Conservation (phyloP, 768 basidiomycete genomes). For the Podaxis sp. region DNA sequence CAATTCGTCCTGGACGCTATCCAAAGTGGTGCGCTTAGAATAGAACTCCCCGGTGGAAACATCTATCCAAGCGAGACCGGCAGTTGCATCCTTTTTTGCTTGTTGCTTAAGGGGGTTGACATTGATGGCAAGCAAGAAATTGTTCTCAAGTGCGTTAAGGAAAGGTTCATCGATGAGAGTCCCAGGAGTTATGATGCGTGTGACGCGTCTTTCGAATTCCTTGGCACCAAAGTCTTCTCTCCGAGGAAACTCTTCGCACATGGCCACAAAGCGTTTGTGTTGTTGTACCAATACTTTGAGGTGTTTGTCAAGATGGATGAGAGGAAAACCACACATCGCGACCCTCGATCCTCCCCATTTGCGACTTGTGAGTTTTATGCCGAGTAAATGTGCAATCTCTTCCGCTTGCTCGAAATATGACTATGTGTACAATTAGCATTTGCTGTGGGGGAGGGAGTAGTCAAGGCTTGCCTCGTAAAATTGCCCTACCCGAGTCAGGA, state of each 20-base stretch:
- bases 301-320: slow-evolving; percentile 79
- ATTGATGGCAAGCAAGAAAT: slow-evolving; percentile 76
- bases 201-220: slow-evolving; percentile 76
- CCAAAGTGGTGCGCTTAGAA: slow-evolving; percentile 53
- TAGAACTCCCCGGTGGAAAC: slow-evolving; percentile 94
- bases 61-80: slow-evolving; percentile 93
- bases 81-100: slow-evolving; percentile 11
- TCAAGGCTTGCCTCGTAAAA: slow-evolving; percentile 78
- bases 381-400: slow-evolving; percentile 69
- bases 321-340: slow-evolving; percentile 89
- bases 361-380: slow-evolving; percentile 78
- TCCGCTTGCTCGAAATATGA: slow-evolving; percentile 92
- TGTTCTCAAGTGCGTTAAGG: slow-evolving; percentile 80
- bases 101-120: slow-evolving; percentile 4
- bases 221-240: slow-evolving; percentile 41
- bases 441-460: background rate
- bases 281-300: slow-evolving; percentile 83
- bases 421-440: slow-evolving; percentile 33
- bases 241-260: slow-evolving; percentile 87
- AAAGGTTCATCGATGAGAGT: slow-evolving; percentile 93
- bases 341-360: slow-evolving; percentile 68
- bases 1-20: slow-evolving; percentile 72
- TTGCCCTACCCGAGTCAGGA: slow-evolving; percentile 89
- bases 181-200: slow-evolving; percentile 87
- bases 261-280: slow-evolving; percentile 80